These are phyloP conservation scores for Phytophthora multivora DNA, from an alignment of 352 stramenopile species.

Conservation along the genomic window DNA sequence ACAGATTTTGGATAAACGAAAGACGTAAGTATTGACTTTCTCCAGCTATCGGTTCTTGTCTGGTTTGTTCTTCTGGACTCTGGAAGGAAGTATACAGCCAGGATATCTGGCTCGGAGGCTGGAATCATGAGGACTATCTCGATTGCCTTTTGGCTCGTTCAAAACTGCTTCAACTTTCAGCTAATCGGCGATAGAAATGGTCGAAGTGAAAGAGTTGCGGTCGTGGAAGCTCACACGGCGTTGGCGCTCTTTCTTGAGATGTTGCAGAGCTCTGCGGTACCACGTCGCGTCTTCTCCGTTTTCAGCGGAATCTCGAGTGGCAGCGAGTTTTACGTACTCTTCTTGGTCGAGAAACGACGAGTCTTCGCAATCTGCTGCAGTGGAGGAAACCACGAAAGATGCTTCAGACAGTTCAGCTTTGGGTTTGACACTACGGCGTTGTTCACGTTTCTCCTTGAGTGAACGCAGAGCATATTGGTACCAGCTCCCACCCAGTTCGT, in stretches of 20 bases:
- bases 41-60: constrained; percentile 16
- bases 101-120: constrained; percentile 11
- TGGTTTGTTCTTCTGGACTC: constrained; percentile 4
- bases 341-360: constrained; percentile 2
- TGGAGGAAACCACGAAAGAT: neutral
- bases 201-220: constrained; percentile 40
- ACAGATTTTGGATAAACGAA: neutral
- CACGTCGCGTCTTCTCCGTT: constrained; percentile 26
- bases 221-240: constrained; percentile 18
- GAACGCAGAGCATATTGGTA: constrained; percentile 41
- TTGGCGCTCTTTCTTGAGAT: constrained; percentile 42
- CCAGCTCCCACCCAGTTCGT: constrained; percentile 32
- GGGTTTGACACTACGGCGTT: constrained; percentile 12
- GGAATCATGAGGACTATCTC: constrained; percentile 6
- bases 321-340: constrained; percentile 36
- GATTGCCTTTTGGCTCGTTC: neutral
- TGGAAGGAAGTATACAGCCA: constrained; percentile 11
- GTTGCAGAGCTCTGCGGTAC: constrained; percentile 38
- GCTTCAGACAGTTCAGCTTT: neutral
- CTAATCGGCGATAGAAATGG: constrained; percentile 35
- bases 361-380: constrained; percentile 4
- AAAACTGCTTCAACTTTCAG: neutral
- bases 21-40: constrained; percentile 4
- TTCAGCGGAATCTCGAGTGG: constrained; percentile 21
- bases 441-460: constrained; percentile 47